Conservation (phyloP, 192 early-diverging fungal genomes). For the Coemansia biformis region DNA sequence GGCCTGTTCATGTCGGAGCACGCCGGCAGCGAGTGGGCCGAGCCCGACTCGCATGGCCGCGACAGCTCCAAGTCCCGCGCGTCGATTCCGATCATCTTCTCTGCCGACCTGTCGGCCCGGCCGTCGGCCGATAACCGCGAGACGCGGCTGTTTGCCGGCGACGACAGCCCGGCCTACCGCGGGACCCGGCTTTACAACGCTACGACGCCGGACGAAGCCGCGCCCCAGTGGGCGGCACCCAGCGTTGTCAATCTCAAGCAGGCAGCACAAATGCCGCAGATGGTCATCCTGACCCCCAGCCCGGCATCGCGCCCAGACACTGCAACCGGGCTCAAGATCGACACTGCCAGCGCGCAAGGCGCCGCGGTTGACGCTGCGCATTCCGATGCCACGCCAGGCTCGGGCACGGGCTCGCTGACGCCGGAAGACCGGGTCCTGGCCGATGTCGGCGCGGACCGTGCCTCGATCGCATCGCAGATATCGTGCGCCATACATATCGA, state of each 20-base stretch:
- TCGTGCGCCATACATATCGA: constrained; percentile 36
- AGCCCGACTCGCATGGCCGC: constrained; percentile 11
- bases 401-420: constrained; percentile 9
- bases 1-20: constrained; percentile 27
- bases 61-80: constrained; percentile 13
- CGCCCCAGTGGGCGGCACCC: constrained; percentile 26
- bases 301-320: background rate
- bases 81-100: constrained; percentile 41
- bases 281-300: constrained; percentile 18
- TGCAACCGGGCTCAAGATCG: constrained; percentile 6
- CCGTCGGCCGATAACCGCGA: constrained; percentile 23
- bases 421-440: constrained; percentile 20
- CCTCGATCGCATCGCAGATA: constrained; percentile 19
- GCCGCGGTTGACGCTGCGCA: background rate
- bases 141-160: constrained; percentile 13
- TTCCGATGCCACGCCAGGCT: background rate
- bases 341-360: constrained; percentile 6
- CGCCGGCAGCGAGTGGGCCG: constrained; percentile 41
- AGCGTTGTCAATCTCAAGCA: constrained; percentile 30
- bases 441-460: constrained; percentile 10
- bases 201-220: constrained; percentile 12
- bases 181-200: constrained; percentile 29
- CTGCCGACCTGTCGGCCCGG: constrained; percentile 13
- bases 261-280: constrained; percentile 14
- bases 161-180: constrained; percentile 13